These are phyloP conservation scores for Fusarium sp. DNA, from an alignment of 2,329 filamentous ascomycete species.

Conservation along the genomic window DNA sequence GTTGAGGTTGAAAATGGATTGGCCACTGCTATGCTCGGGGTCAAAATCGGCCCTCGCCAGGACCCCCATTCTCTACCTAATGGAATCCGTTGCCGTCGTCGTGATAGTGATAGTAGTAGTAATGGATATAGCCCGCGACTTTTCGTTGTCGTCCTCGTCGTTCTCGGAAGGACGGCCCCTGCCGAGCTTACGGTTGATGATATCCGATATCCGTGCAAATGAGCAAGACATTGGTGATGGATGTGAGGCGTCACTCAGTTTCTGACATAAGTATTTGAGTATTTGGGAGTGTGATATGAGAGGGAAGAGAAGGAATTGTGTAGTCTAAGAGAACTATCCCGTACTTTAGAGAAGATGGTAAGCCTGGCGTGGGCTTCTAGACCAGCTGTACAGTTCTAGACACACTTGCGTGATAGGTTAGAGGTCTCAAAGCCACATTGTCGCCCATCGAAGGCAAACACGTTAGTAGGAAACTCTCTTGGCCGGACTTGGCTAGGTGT, in stretches of 20 bases:
- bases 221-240: constrained; percentile 34
- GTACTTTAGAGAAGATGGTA: constrained; percentile 16
- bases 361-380: constrained; percentile 14
- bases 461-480: constrained; percentile 10
- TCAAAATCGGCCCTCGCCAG: constrained; percentile 4
- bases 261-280: constrained; percentile 8
- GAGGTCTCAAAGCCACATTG: neutral
- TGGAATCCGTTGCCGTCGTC: constrained; percentile 20
- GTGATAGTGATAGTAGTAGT: constrained; percentile 38
- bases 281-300: neutral
- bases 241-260: neutral
- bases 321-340: neutral
- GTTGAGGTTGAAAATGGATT: constrained; percentile 38
- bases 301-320: neutral
- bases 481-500: constrained; percentile 26
- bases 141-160: constrained; percentile 24
- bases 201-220: constrained; percentile 38
- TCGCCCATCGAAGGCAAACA: neutral
- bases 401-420: neutral
- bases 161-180: constrained; percentile 29
- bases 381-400: neutral
- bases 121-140: constrained; percentile 34
- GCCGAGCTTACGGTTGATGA: constrained; percentile 38
- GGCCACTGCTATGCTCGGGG: constrained; percentile 12
- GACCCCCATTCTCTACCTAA: constrained; percentile 23